Base-by-base conservation (phyloP, 2,329 filamentous ascomycete species). In the Blumeria hordei region DNA sequence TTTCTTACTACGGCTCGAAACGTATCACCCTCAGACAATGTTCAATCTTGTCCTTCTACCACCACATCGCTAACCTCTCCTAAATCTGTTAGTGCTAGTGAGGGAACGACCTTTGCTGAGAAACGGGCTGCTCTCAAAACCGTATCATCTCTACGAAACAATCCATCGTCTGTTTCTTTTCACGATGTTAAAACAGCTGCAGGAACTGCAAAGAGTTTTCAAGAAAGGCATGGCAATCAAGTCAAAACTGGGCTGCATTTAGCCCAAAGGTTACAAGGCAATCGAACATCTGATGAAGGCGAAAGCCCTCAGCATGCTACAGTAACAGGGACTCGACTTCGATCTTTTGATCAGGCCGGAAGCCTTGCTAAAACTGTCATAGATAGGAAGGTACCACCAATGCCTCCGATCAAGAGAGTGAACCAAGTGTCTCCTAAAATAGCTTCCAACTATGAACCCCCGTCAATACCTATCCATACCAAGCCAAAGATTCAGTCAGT, bases 201-300 rank as follows among this genome's bases (percentile, higher is more conserved):
- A 16, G 71, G 69, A 21, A 77, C 73, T 32, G 72, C 72, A 49
- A 77, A 72, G 41, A 76, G 76, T 61, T 78, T 81, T 61, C 72
- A 74, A 47, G 72, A 79, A 61, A 67, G 75, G 39, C 77, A 81
- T 61, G 74, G 74, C 1, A 76, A 78, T 44, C 75, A 79, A 61
- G 73, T 77, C 12, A 71, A 72, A 12, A 66, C 71, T 12, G 76
- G 76, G 1, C 74, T 70, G 66, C 68, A 72, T 59, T 62, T 64
- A 6, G 65, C 64, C 21, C 21, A 28, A 4, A 28, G 21, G 21
- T 28, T 28, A 28, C 21, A 28, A 28, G 21, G 21, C 21, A 28
- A 67, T 54, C 63, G 64, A 0, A 59, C 66, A 56, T 54, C 62
- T 16, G 60, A 64, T 54, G 64, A 64, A 56, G 57, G 64, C 44